A percentile compares a stretch with the other conserved stretches of the same genome.
Evolutionary conservation across 257 asterid genomes (phyloP).

Genomic region (Dorcoceras hygrometricum): DNA sequence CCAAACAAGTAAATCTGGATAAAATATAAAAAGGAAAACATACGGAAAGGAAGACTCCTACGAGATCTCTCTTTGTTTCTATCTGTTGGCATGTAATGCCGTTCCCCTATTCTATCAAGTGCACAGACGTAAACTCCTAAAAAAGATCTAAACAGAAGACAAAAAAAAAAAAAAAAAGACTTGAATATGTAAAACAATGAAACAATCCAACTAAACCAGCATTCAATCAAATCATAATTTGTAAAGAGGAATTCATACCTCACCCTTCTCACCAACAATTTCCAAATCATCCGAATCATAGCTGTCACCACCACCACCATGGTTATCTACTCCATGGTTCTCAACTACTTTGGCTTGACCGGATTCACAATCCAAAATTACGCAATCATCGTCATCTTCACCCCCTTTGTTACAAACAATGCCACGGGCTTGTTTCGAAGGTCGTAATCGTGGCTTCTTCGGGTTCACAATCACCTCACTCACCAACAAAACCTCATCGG

Average conservation of each 20-base stretch:
- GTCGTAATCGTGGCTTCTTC: constrained; percentile 25
- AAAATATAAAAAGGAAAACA: not conserved
- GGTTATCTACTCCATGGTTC: constrained; percentile 17
- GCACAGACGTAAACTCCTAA: not conserved
- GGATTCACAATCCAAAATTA: constrained; percentile 72
- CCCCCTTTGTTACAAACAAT: not conserved
- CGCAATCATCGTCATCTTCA: constrained; percentile 58
- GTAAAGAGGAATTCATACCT: constrained; percentile 40
- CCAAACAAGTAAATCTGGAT: not conserved
- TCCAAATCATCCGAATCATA: constrained; percentile 64
- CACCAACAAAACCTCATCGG: constrained; percentile 57
- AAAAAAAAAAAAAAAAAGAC: too few species aligned
- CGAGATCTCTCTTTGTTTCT: not conserved
- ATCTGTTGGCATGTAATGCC: not conserved
- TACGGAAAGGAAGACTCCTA: not conserved
- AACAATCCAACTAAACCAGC: not conserved
- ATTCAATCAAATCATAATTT: not conserved
- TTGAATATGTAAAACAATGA: not conserved
- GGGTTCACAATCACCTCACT: constrained; percentile 36
- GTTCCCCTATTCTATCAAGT: not conserved
- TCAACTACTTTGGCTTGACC: constrained; percentile 39
- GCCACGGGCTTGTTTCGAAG: constrained; percentile 21
- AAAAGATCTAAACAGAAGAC: not conserved
- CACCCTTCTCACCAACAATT: constrained; percentile 78
- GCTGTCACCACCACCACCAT: constrained; percentile 2